These are phyloP conservation scores for Pythium aquatile DNA, from an alignment of 352 stramenopile species.

Conservation along the genomic window DNA sequence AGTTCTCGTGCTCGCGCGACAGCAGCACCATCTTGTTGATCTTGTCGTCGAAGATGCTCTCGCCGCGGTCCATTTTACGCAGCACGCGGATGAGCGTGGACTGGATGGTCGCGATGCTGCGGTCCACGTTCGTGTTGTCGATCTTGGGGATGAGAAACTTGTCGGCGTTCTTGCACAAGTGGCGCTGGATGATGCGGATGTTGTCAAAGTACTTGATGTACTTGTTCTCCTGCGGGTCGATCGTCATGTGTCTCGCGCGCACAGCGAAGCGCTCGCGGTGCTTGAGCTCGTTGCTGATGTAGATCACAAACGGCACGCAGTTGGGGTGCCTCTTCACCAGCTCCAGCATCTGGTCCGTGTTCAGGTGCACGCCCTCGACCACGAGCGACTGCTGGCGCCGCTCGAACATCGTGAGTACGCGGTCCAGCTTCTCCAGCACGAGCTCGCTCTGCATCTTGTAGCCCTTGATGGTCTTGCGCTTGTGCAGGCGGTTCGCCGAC, in stretches of 20 bases:
- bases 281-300: conserved; percentile 89
- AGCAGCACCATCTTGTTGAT: conserved; percentile 85
- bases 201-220: conserved; percentile 92
- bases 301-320: conserved; percentile 87
- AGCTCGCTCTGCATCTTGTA: conserved; percentile 83
- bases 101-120: conserved; percentile 83
- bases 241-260: conserved; percentile 84
- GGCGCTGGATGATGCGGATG: conserved; percentile 86
- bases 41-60: conserved; percentile 71
- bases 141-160: conserved; percentile 87
- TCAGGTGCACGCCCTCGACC: conserved; percentile 85
- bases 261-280: conserved; percentile 85
- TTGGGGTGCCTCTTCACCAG: conserved; percentile 80
- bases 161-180: conserved; percentile 84
- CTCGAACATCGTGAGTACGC: conserved; percentile 86
- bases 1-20: conserved; percentile 83
- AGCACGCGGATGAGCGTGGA: conserved; percentile 82
- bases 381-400: conserved; percentile 77
- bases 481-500: conserved; percentile 72
- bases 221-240: conserved; percentile 88
- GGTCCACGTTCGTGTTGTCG: conserved; percentile 88
- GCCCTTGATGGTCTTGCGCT: conserved; percentile 76
- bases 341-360: conserved; percentile 78
- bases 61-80: conserved; percentile 72
- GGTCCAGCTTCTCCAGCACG: conserved; percentile 82